Conservation (phyloP, 108 stramenopile genomes). For the Licmophora abbreviata region DNA sequence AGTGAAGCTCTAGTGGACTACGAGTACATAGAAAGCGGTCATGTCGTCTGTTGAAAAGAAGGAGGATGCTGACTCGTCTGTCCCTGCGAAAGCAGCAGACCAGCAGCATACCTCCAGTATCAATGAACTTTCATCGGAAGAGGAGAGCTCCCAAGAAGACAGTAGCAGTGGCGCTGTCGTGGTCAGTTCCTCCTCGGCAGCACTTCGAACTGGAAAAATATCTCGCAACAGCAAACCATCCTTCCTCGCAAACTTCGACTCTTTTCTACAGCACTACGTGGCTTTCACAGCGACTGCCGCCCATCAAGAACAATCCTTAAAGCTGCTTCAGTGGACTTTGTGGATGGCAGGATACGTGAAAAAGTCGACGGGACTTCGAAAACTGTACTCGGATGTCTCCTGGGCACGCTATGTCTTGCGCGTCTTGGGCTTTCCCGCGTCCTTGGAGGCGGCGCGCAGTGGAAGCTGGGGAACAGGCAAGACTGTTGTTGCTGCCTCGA, state of each 20-base stretch:
- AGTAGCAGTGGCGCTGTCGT: too few relatives aligned
- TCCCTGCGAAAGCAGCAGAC: too few relatives aligned
- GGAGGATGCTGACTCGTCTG: too few relatives aligned
- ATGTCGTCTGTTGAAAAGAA: too few relatives aligned
- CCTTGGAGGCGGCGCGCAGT: constrained; percentile 44
- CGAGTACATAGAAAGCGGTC: too few relatives aligned
- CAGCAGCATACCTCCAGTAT: too few relatives aligned
- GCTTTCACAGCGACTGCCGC: constrained; percentile 1
- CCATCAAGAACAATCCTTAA: constrained; percentile 54
- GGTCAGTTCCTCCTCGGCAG: too few relatives aligned
- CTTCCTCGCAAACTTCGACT: not conserved
- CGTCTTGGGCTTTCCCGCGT: constrained; percentile 51
- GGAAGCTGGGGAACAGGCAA: constrained; percentile 61
- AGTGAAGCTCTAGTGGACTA: too few relatives aligned
- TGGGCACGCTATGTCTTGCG: constrained; percentile 62
- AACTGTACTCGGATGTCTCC: constrained; percentile 38
- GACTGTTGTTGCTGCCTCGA: too few relatives aligned
- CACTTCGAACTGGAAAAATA: too few relatives aligned
- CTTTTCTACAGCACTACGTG: not conserved
- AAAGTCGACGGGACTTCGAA: constrained; percentile 23
- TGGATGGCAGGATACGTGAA: constrained; percentile 29
- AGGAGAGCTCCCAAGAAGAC: too few relatives aligned
- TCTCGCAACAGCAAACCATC: not conserved
- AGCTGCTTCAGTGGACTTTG: constrained; percentile 57
- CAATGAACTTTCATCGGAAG: too few relatives aligned